These are phyloP conservation scores for Rhizopogon roseolus DNA, from an alignment of 768 basidiomycete genomes.

Conservation along the genomic window DNA sequence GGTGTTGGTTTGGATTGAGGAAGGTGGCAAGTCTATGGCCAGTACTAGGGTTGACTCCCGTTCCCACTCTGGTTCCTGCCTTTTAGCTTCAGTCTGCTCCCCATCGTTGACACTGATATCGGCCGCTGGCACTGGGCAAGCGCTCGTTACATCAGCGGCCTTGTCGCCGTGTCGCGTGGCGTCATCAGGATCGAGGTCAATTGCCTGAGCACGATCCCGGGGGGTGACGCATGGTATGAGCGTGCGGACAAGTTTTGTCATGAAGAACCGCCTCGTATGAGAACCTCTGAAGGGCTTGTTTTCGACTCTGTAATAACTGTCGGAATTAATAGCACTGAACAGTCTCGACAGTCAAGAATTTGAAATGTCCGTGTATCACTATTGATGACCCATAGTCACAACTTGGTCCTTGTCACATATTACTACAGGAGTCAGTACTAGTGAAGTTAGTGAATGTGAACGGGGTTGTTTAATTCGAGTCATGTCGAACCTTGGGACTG, in stretches of 20 bases:
- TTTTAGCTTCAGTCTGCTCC: slow-evolving; percentile 15
- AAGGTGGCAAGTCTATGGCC: neutral
- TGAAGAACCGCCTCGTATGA: slow-evolving; percentile 37
- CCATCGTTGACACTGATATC: slow-evolving; percentile 12
- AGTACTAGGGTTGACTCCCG: neutral
- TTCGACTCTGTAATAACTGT: slow-evolving; percentile 20
- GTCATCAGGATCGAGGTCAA: slow-evolving; percentile 29
- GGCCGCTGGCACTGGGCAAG: slow-evolving; percentile 7
- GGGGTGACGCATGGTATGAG: slow-evolving; percentile 54
- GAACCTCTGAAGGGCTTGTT: slow-evolving; percentile 26
- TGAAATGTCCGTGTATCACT: no score
- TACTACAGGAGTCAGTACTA: no score
- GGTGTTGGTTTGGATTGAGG: slow-evolving; percentile 6
- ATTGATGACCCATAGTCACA: no score
- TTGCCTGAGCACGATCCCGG: slow-evolving; percentile 32
- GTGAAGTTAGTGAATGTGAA: no score
- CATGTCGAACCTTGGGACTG: no score
- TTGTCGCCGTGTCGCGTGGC: neutral
- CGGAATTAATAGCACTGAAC: neutral
- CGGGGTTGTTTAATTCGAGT: no score
- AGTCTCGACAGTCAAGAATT: no score
- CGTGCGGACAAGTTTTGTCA: slow-evolving; percentile 46
- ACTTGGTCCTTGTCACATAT: no score
- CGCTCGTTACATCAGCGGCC: neutral
- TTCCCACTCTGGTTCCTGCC: slow-evolving; percentile 30